Conservation (phyloP, 2,329 filamentous ascomycete genomes). For the Ceratocystis albifundus region DNA sequence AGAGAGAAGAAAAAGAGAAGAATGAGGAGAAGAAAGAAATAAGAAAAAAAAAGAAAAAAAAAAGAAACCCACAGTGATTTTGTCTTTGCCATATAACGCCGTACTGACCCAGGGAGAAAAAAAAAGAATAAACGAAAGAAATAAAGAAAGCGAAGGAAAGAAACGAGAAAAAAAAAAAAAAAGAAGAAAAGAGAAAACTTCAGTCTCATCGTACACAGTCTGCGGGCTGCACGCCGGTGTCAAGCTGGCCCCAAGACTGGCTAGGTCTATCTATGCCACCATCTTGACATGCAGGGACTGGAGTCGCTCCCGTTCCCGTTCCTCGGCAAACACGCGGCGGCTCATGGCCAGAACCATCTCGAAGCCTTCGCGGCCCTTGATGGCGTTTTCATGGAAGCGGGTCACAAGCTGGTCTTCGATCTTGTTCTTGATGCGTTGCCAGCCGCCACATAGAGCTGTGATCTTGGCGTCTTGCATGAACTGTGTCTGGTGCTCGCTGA, state of each 20-base stretch:
- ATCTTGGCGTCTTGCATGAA: slow-evolving; percentile 88
- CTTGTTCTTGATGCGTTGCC: slow-evolving; percentile 92
- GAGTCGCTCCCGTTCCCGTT: slow-evolving; percentile 51
- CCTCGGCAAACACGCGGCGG: slow-evolving; percentile 79
- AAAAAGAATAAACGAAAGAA: slow-evolving; percentile 13
- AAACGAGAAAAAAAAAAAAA: background rate
- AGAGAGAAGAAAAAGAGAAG: background rate
- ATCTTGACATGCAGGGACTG: slow-evolving; percentile 7
- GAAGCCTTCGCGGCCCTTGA: slow-evolving; percentile 84
- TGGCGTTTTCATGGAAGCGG: slow-evolving; percentile 82
- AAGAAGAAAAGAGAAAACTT: background rate
- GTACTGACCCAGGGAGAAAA: slow-evolving; percentile 3
- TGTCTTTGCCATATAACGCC: slow-evolving; percentile 2
- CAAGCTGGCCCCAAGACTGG: background rate
- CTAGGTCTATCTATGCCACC: slow-evolving; percentile 5
- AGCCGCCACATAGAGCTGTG: slow-evolving; percentile 87
- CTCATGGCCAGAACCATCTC: slow-evolving; percentile 92
- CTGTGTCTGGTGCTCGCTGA: slow-evolving; percentile 49
- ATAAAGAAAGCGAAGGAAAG: background rate
- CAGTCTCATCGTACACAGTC: background rate
- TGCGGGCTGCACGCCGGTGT: background rate
- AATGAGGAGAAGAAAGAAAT: slow-evolving; percentile 10
- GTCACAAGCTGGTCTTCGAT: slow-evolving; percentile 88
- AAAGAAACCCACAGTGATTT: slow-evolving; percentile 9
- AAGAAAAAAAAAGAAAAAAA: slow-evolving; percentile 16